Percentiles rank a stretch among this genome's conserved stretches.
Evolutionary conservation across 352 stramenopile genomes (phyloP).

Genomic region (Globisporangium paddicum): DNA sequence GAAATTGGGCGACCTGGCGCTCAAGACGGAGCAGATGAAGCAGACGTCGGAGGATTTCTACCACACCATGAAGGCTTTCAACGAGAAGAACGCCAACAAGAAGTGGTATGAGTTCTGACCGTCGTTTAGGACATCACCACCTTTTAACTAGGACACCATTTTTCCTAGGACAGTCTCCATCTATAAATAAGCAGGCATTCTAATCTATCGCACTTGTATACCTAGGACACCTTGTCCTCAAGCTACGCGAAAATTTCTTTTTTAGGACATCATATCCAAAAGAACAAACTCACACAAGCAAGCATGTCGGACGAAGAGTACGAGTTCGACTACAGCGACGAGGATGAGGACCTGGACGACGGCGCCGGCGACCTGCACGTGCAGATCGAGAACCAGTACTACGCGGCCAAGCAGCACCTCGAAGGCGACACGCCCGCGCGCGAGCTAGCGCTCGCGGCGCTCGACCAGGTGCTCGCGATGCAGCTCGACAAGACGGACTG

Average conservation of each 20-base stretch:
- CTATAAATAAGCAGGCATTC: too few species aligned
- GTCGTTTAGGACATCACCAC: background rate
- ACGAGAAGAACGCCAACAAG: slow-evolving; percentile 80
- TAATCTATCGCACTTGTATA: too few species aligned
- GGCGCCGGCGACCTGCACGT: slow-evolving; percentile 81
- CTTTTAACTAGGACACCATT: background rate
- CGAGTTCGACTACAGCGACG: slow-evolving; percentile 91
- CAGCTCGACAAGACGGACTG: slow-evolving; percentile 70
- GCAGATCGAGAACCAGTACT: slow-evolving; percentile 93
- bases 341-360: slow-evolving; percentile 88
- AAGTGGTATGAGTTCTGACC: slow-evolving; percentile 83
- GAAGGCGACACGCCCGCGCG: slow-evolving; percentile 44
- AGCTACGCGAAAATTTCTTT: too few species aligned
- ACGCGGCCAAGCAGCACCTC: slow-evolving; percentile 86
- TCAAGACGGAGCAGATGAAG: slow-evolving; percentile 84
- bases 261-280: too few species aligned
- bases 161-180: too few species aligned
- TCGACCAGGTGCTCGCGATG: slow-evolving; percentile 52
- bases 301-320: slow-evolving; percentile 81
- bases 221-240: too few species aligned
- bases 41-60: slow-evolving; percentile 81
- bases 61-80: slow-evolving; percentile 81
- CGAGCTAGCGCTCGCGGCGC: slow-evolving; percentile 33
- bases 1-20: slow-evolving; percentile 62
- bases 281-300: background rate